Percentiles rank a stretch among this genome's conserved stretches.
phyloP scores from a whole-genome alignment of 371 early-diverging fungal species.

The Circinella umbellata region DNA sequence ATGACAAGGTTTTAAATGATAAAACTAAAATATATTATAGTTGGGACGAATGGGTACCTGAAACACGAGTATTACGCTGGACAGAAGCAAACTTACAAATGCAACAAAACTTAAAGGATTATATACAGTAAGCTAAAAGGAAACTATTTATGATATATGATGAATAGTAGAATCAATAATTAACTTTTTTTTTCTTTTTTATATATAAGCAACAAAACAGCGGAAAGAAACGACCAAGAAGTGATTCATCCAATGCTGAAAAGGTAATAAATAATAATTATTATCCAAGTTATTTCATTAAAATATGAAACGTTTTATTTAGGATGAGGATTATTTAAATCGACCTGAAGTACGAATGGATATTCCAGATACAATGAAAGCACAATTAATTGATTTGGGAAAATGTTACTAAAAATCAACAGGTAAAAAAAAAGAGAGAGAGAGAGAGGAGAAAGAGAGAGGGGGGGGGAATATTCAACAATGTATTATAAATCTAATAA shows the following conservation, averaged over 20 bases:
- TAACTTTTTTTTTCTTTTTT: background rate
- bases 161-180: background rate
- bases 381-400: constrained; percentile 93
- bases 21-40: too few relatives aligned
- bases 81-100: constrained; percentile 83
- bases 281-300: background rate
- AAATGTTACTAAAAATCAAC: constrained; percentile 87
- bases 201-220: constrained; percentile 1
- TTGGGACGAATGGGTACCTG: constrained; percentile 99
- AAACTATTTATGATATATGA: background rate
- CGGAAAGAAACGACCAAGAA: constrained; percentile 19
- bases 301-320: background rate
- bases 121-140: constrained; percentile 22
- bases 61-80: constrained; percentile 82
- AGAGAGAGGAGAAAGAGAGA: too few relatives aligned
- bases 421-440: too few relatives aligned
- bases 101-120: constrained; percentile 76
- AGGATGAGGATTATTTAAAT: constrained; percentile 62
- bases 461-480: too few relatives aligned
- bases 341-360: constrained; percentile 86
- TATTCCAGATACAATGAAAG: constrained; percentile 89
- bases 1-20: constrained; percentile 45
- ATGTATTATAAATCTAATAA: background rate
- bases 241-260: constrained; percentile 19
- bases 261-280: constrained; percentile 6